phyloP scores from a whole-genome alignment of 1,284 basidiomycete genomes.

The Trichosporon sp. region DNA sequence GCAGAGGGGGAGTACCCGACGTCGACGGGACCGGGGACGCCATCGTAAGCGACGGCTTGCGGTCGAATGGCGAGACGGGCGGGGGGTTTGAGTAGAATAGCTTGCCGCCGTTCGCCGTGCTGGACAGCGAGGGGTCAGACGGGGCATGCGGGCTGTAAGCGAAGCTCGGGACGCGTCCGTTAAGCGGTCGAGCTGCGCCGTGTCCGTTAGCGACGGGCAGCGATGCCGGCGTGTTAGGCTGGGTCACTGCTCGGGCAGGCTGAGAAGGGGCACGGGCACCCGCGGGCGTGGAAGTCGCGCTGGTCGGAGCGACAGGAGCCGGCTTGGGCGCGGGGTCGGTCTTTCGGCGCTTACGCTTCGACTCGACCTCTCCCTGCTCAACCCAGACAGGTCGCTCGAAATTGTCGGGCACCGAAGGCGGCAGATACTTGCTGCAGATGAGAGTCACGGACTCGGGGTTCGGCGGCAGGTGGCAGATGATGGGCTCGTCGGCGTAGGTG shows the following conservation, averaged over 20 bases:
- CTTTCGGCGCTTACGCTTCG: slow-evolving; percentile 28
- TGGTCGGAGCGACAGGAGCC: background rate
- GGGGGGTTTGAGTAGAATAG: slow-evolving; percentile 1
- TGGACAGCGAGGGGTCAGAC: background rate
- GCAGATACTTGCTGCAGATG: slow-evolving; percentile 22
- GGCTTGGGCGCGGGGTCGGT: slow-evolving; percentile 13
- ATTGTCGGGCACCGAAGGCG: slow-evolving; percentile 26
- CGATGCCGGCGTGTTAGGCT: background rate
- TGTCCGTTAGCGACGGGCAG: background rate
- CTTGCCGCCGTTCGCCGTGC: background rate
- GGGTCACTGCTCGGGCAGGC: background rate
- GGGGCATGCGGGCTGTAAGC: background rate
- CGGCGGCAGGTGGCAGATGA: slow-evolving; percentile 29
- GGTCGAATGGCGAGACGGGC: background rate
- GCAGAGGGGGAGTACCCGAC: background rate
- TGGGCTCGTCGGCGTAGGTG: slow-evolving; percentile 36
- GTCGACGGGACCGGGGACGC: background rate
- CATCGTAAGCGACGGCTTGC: background rate
- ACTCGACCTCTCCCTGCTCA: slow-evolving; percentile 22
- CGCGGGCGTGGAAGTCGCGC: background rate
- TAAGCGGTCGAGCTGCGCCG: background rate
- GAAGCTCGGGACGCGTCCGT: slow-evolving; percentile 8
- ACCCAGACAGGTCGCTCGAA: slow-evolving; percentile 30
- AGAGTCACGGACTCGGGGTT: slow-evolving; percentile 25
- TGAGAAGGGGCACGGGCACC: background rate